A percentile compares a stretch with the other conserved stretches of the same genome.
These are phyloP conservation scores for Cladobotryum mycophilum DNA, from an alignment of 2,329 filamentous ascomycete genomes.

Conservation along the genomic window DNA sequence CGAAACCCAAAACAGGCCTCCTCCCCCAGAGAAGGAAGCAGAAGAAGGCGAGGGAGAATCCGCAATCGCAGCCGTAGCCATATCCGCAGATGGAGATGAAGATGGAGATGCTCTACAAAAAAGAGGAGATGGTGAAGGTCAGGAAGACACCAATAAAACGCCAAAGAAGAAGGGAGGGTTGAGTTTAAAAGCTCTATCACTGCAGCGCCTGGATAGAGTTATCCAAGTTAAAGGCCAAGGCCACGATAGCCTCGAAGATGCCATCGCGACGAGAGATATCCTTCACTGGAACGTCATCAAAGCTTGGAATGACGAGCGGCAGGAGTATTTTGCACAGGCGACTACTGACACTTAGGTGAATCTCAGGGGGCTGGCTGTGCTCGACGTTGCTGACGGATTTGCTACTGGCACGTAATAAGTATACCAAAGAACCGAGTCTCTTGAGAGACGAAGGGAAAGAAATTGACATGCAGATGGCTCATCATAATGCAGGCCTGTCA, in stretches of 20 bases:
- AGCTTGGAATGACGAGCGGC: too few relatives aligned
- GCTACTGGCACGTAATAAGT: too few relatives aligned
- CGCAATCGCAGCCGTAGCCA: too few relatives aligned
- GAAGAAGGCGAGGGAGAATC: conserved; percentile 12
- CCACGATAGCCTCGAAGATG: conserved; percentile 41
- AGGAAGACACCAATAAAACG: neutral
- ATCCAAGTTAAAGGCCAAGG: conserved; percentile 32
- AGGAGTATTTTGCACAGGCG: too few relatives aligned
- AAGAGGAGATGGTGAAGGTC: neutral
- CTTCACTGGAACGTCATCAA: conserved; percentile 30
- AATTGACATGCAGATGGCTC: too few relatives aligned
- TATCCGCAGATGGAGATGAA: conserved; percentile 8
- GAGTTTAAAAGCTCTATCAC: conserved; percentile 34
- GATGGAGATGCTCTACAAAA: neutral
- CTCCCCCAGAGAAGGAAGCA: conserved; percentile 13
- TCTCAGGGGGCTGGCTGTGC: too few relatives aligned
- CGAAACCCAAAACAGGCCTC: conserved; percentile 18
- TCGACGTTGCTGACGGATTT: too few relatives aligned
- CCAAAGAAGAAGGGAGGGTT: conserved; percentile 18
- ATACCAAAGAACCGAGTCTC: too few relatives aligned
- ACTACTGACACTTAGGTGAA: too few relatives aligned
- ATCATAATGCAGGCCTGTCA: too few relatives aligned
- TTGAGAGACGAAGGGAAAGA: too few relatives aligned
- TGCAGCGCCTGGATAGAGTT: conserved; percentile 28
- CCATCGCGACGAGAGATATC: conserved; percentile 36